Evolutionary conservation across 257 asterid species (phyloP).

Genomic region (Echium plantagineum): DNA sequence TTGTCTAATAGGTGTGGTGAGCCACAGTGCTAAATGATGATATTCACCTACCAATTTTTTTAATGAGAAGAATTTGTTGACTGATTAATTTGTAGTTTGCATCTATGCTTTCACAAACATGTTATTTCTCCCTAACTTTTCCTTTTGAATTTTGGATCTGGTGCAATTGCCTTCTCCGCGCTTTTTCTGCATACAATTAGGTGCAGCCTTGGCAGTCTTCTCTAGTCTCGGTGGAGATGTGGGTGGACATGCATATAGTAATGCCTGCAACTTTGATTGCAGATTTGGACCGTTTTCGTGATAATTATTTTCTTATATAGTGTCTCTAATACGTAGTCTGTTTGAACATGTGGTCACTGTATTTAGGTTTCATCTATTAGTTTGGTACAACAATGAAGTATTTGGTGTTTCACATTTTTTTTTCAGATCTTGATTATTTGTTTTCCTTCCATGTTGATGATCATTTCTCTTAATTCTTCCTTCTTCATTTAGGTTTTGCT

Average conservation of each 20-base stretch:
- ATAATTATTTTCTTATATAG: too few species aligned
- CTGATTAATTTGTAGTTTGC: not conserved
- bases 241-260: too few species aligned
- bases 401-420: not conserved
- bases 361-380: not conserved
- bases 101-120: not conserved
- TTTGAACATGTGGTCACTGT: not conserved
- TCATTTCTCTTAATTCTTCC: not conserved
- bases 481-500: conserved; percentile 63
- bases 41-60: not conserved
- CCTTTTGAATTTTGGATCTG: too few species aligned
- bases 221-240: too few species aligned
- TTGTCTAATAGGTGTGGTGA: not conserved
- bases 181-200: too few species aligned
- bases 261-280: too few species aligned
- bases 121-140: too few species aligned
- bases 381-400: not conserved
- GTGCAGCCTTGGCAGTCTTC: too few species aligned
- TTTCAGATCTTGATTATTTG: not conserved
- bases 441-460: not conserved
- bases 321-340: too few species aligned
- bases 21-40: not conserved
- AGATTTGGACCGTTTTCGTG: too few species aligned
- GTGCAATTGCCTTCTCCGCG: too few species aligned
- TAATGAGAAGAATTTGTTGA: not conserved